A percentile compares a stretch with the other conserved stretches of the same genome.
Evolutionary conservation across 2,329 filamentous ascomycete species (phyloP).

Genomic region (Curvularia lunata): DNA sequence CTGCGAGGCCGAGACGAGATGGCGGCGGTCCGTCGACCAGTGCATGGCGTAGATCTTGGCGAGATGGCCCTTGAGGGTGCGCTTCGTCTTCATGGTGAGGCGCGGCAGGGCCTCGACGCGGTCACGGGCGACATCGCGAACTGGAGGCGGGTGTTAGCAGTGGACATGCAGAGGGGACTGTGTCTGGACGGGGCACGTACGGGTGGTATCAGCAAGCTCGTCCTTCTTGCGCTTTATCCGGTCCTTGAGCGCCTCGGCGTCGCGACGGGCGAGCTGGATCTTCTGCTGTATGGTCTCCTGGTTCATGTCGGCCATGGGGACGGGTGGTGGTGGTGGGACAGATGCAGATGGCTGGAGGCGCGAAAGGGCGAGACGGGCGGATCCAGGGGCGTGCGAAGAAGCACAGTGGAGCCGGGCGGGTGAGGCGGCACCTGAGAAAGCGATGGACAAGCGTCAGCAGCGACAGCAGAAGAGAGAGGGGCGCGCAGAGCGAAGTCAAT

Average conservation of each 20-base stretch:
- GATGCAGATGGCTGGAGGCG: constrained; percentile 23
- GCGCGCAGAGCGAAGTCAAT: constrained; percentile 41
- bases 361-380: constrained; percentile 33
- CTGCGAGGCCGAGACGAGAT: constrained; percentile 96
- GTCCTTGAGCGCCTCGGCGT: constrained; percentile 97
- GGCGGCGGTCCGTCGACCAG: constrained; percentile 97
- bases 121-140: constrained; percentile 89
- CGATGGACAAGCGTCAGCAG: constrained; percentile 16
- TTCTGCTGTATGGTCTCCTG: constrained; percentile 60
- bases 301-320: constrained; percentile 56
- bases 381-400: constrained; percentile 47
- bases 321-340: constrained; percentile 15
- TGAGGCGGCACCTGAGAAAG: constrained; percentile 21
- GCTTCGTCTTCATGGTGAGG: constrained; percentile 97
- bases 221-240: constrained; percentile 99
- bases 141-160: constrained; percentile 58
- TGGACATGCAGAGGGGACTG: not conserved
- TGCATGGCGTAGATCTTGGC: constrained; percentile 99
- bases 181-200: constrained; percentile 65
- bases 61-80: constrained; percentile 94
- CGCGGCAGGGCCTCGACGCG: constrained; percentile 90
- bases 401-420: constrained; percentile 33
- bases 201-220: constrained; percentile 95
- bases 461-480: constrained; percentile 25
- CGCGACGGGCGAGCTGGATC: constrained; percentile 96